Conservation (phyloP, 805 yeast species). For the Candida berthetii region DNA sequence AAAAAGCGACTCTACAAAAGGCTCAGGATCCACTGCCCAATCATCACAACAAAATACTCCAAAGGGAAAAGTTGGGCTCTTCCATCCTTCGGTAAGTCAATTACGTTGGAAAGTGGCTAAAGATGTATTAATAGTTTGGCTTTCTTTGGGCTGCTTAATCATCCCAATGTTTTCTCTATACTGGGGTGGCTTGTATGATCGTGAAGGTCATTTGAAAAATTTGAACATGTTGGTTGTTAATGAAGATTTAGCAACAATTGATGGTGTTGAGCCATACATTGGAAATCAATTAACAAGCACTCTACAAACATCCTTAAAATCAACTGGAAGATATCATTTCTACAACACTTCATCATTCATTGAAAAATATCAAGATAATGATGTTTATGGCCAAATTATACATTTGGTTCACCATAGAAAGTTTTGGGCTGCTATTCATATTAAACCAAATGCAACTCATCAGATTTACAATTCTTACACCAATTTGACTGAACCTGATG, state of each 20-base stretch:
- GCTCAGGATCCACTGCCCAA: no score
- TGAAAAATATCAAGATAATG: conserved; percentile 8
- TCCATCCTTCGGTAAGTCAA: no score
- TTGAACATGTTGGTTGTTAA: conserved; percentile 25
- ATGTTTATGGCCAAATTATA: conserved; percentile 29
- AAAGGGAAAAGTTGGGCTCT: no score
- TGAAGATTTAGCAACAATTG: conserved; percentile 24
- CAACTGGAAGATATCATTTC: conserved; percentile 37
- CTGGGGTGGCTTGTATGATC: conserved; percentile 30
- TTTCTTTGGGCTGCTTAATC: conserved; percentile 28
- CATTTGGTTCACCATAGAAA: conserved; percentile 44
- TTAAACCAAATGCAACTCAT: conserved; percentile 41
- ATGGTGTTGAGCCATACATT: conserved; percentile 12
- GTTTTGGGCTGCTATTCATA: conserved; percentile 62
- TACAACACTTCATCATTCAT: conserved; percentile 19
- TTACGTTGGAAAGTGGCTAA: background rate
- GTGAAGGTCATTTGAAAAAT: conserved; percentile 16
- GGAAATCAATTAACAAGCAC: conserved; percentile 28
- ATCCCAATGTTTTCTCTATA: conserved; percentile 27
- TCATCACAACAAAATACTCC: no score
- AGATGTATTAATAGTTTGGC: conserved; percentile 8
- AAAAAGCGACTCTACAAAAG: no score
- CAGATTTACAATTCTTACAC: conserved; percentile 10
- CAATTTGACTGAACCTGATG: conserved; percentile 32
- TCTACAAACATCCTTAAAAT: conserved; percentile 44